Evolutionary conservation across 1,284 basidiomycete genomes (phyloP).

Genomic region (Fereydounia khargensis): DNA sequence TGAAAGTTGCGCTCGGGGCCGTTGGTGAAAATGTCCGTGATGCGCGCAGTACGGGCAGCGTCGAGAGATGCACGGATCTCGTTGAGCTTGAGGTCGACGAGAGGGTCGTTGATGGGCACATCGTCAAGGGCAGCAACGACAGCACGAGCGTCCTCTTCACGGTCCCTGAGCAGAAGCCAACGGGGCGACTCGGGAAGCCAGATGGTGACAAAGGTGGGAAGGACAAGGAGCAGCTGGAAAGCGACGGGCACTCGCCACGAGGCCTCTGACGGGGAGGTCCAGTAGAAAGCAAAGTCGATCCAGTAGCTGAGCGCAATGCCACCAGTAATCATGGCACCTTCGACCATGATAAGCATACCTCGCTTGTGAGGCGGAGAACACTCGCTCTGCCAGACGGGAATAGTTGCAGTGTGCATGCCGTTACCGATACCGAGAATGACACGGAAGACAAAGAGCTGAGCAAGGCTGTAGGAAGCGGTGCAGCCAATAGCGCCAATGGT

Average conservation of each 20-base stretch:
- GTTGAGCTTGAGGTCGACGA: slow-evolving; percentile 33
- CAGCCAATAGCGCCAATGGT: slow-evolving; percentile 42
- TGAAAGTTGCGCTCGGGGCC: slow-evolving; percentile 67
- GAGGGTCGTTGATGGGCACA: slow-evolving; percentile 37
- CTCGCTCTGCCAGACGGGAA: slow-evolving; percentile 54
- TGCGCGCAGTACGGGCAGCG: slow-evolving; percentile 16
- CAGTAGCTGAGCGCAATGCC: slow-evolving; percentile 51
- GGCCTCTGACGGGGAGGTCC: slow-evolving; percentile 30
- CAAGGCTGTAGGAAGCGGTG: slow-evolving; percentile 34
- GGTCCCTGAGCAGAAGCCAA: slow-evolving; percentile 50
- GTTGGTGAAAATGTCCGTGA: slow-evolving; percentile 47
- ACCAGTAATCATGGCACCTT: slow-evolving; percentile 49
- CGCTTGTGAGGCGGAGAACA: slow-evolving; percentile 52
- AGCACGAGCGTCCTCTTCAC: slow-evolving; percentile 38
- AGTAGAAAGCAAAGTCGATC: slow-evolving; percentile 53
- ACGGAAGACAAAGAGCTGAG: slow-evolving; percentile 48
- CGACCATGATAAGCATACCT: slow-evolving; percentile 55
- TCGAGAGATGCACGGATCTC: slow-evolving; percentile 44
- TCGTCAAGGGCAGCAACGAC: slow-evolving; percentile 47
- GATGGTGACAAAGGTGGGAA: slow-evolving; percentile 53
- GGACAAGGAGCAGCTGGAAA: slow-evolving; percentile 51
- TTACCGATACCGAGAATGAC: slow-evolving; percentile 53
- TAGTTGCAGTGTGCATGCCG: slow-evolving; percentile 56
- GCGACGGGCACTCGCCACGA: slow-evolving; percentile 52
- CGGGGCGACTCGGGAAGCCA: slow-evolving; percentile 54